These are phyloP conservation scores for Ensete glaucum DNA, from an alignment of 176 grass and related monocot genomes.

Conservation along the genomic window DNA sequence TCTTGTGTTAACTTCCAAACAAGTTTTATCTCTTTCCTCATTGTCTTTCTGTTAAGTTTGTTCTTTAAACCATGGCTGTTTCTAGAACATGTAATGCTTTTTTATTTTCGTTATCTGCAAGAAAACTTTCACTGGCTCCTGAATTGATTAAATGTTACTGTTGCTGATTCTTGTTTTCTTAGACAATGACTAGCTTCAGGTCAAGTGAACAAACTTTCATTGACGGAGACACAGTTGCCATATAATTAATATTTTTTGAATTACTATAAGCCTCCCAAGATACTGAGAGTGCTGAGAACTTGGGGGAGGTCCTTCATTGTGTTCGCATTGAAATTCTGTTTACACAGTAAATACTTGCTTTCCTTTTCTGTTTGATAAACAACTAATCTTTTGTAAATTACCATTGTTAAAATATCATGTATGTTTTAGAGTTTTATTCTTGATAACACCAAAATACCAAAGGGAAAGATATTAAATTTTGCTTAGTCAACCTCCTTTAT, in stretches of 20 bases:
- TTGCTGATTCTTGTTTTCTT: background rate
- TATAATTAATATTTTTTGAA: constrained; percentile 73
- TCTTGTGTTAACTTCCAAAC: no score
- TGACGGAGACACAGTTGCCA: constrained; percentile 61
- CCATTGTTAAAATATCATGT: background rate
- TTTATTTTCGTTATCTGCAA: background rate
- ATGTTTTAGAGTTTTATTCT: background rate
- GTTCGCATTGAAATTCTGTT: constrained; percentile 70
- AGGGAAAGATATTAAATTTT: background rate
- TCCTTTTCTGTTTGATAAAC: background rate
- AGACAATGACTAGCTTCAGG: constrained; percentile 71
- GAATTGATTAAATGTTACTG: background rate
- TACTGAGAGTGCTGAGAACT: constrained; percentile 71
- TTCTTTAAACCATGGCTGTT: background rate
- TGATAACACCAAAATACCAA: no score
- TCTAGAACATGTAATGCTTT: background rate
- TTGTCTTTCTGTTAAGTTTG: no score
- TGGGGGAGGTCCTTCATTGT: constrained; percentile 68
- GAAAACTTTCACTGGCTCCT: background rate
- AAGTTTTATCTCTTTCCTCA: no score
- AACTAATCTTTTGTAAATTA: background rate
- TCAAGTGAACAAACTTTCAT: constrained; percentile 73
- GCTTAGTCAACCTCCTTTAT: background rate
- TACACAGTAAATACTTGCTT: constrained; percentile 35
- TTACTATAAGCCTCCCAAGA: constrained; percentile 50